Base-by-base conservation (phyloP, 1,284 basidiomycete genomes). In the Coniferiporia sulphurascens region DNA sequence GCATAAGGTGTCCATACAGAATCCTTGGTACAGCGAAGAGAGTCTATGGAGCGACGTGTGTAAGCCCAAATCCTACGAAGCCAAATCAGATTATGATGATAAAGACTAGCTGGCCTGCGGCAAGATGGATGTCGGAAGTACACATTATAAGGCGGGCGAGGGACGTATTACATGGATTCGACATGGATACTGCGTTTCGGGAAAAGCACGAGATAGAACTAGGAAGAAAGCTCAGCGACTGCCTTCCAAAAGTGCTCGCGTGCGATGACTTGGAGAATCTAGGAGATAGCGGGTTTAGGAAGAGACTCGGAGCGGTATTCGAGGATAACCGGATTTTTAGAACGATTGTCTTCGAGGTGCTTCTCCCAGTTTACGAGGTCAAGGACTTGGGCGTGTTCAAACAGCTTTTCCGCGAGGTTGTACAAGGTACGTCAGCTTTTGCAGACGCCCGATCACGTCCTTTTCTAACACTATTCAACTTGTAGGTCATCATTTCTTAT, bases 401-500 rank as follows among this genome's bases (percentile, higher is more conserved):
- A 15, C 38, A 8, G 15, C 12, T 15, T 12, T 41, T 41, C 15
- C 38, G 38, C 12, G 38, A 41, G 38, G 9, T 41, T 41, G 38
- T 41, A 15, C 38, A 41, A 15, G 38, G 38, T 41, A 15, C 7
- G 38, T 41, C 12, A 41, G 9, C 15, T 8, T 8, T 15, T 15
- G 12, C 15, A 41, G 9, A 10, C 15, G 9, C 38, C 9, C 9
- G 38, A 15, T 41, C 15, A 15, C 27, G 9, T 41, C 15, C 12
- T 15, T 8, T 15, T 12, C 7, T 2, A 15, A 41, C 38, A 8
- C 15, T 15, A 8, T 41, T 15, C 9, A 2, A 27, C 27, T 41
- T 41, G 38, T 15, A 56, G 55, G 12, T 7, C 55, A 50, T 32
- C 58, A 59, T 15, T 54, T 53, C 22, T 21, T 59, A 27, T 52